Conservation (phyloP, 768 basidiomycete species). For the Podaxis mareebaensis region DNA sequence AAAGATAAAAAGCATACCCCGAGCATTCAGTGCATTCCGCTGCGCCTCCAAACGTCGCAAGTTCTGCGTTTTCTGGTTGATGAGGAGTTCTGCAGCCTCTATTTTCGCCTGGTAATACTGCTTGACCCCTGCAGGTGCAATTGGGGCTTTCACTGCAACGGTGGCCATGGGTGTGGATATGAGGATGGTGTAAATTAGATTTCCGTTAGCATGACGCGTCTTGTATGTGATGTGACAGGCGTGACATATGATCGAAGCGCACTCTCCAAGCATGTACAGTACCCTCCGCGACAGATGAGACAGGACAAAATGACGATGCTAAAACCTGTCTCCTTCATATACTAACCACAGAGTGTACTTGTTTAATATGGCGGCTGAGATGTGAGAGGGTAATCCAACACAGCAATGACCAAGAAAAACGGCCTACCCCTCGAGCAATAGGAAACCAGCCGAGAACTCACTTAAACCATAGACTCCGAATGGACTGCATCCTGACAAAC, state of each 20-base stretch:
- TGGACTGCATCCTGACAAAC: no score
- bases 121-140: conserved; percentile 69
- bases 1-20: conserved; percentile 53
- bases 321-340: no score
- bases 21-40: conserved; percentile 93
- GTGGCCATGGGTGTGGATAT: conserved; percentile 29
- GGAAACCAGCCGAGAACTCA: no score
- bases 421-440: no score
- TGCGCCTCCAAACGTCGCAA: conserved; percentile 94
- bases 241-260: not conserved
- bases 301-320: no score
- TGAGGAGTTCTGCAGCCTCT: conserved; percentile 87
- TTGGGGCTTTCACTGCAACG: conserved; percentile 35
- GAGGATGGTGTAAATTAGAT: not conserved
- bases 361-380: no score
- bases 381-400: no score
- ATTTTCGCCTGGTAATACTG: conserved; percentile 97
- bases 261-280: no score
- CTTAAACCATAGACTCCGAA: no score
- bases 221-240: not conserved
- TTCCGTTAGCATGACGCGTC: conserved; percentile 11
- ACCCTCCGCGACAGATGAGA: no score
- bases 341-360: no score
- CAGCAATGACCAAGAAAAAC: no score
- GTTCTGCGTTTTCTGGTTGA: conserved; percentile 97